A percentile compares a stretch with the other conserved stretches of the same genome.
These are phyloP conservation scores for Auricularia cornea DNA, from an alignment of 768 basidiomycete species.

Conservation along the genomic window DNA sequence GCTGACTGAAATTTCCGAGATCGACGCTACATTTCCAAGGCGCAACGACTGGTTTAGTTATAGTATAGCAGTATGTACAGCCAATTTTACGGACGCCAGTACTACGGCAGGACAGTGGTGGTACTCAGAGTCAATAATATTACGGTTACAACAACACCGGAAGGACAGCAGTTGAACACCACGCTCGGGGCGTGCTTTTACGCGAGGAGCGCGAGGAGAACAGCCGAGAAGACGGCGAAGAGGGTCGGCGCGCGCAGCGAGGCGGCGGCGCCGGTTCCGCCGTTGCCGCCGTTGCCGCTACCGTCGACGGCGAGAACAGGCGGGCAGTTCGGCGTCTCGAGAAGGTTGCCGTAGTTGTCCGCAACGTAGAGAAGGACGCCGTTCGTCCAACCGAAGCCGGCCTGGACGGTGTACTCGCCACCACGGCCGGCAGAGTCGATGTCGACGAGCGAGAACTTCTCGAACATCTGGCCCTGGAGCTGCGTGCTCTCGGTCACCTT, in stretches of 20 bases:
- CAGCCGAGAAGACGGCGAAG: neutral
- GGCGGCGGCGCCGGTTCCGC: neutral
- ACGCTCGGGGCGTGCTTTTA: neutral
- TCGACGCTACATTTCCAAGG: no score
- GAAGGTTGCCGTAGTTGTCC: slow-evolving; percentile 49
- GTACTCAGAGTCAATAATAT: no score
- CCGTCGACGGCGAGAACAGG: slow-evolving; percentile 17
- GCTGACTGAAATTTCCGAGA: no score
- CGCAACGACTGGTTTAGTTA: no score
- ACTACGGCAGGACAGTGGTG: no score
- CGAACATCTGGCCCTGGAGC: slow-evolving; percentile 59
- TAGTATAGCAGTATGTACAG: no score
- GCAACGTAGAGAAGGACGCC: slow-evolving; percentile 73
- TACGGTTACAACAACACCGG: no score
- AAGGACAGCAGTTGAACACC: no score
- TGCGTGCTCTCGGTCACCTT: slow-evolving; percentile 56
- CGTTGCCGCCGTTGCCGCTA: neutral
- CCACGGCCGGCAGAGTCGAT: slow-evolving; percentile 72
- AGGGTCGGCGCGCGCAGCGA: neutral
- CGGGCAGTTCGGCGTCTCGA: slow-evolving; percentile 62
- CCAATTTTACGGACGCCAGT: no score
- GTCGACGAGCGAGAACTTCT: slow-evolving; percentile 76
- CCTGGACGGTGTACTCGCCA: slow-evolving; percentile 85
- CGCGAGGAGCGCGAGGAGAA: neutral
- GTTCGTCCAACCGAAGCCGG: slow-evolving; percentile 83